Percentiles rank a stretch among this genome's conserved stretches.
Evolutionary conservation across 306 rosid genomes (phyloP).

Genomic region (Rubus parviflorus): DNA sequence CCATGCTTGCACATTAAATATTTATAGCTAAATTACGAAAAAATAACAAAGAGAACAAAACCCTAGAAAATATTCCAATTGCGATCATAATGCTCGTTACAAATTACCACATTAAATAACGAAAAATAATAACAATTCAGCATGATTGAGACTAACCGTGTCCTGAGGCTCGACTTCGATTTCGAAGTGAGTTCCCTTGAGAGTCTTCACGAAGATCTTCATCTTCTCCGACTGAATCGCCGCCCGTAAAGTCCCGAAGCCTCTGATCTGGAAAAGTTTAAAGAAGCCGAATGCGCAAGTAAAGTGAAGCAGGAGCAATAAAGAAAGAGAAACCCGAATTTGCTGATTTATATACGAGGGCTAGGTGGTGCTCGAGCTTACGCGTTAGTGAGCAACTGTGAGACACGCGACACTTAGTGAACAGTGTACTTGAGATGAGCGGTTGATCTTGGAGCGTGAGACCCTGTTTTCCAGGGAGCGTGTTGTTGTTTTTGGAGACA

Average conservation of each 20-base stretch:
- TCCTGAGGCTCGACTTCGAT: conserved; percentile 73
- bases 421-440: background rate
- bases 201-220: conserved; percentile 91
- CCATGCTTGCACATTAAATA: background rate
- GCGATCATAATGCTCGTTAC: conserved; percentile 9
- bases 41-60: background rate
- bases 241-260: conserved; percentile 24
- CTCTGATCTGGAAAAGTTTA: conserved; percentile 38
- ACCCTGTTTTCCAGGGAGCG: background rate
- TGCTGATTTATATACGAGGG: conserved; percentile 22
- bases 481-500: background rate
- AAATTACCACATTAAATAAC: background rate
- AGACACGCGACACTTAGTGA: background rate
- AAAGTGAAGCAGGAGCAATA: conserved; percentile 29
- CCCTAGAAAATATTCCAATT: conserved; percentile 6
- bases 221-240: conserved; percentile 45
- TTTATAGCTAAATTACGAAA: conserved; percentile 11
- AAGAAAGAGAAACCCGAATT: conserved; percentile 19
- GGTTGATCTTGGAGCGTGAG: background rate
- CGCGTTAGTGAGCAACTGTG: background rate
- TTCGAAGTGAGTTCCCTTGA: conserved; percentile 87
- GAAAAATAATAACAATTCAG: background rate
- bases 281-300: conserved; percentile 34
- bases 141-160: conserved; percentile 41
- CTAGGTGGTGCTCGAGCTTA: background rate